A percentile compares a stretch with the other conserved stretches of the same genome.
Evolutionary conservation across 495 filamentous ascomycete species (phyloP).

Genomic region (Astrocystis sublimbata): DNA sequence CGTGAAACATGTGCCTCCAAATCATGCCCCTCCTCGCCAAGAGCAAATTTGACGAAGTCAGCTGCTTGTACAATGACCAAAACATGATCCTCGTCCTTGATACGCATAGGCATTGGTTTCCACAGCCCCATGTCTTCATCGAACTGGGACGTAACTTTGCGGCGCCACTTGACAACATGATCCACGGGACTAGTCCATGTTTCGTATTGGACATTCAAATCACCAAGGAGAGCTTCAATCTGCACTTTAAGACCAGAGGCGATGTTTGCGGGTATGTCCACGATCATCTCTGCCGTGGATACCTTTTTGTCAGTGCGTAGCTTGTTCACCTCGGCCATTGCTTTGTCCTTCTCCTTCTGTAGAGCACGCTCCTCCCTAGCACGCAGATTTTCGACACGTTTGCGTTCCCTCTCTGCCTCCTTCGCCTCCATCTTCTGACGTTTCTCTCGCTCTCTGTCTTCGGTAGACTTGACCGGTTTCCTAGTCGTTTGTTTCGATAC

Average conservation of each 20-base stretch:
- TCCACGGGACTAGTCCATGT: conserved; percentile 50
- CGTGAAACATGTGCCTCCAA: conserved; percentile 62
- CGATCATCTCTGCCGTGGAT: conserved; percentile 79
- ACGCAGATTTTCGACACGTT: conserved; percentile 53
- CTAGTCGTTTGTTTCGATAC: conserved; percentile 14
- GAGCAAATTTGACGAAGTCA: conserved; percentile 67
- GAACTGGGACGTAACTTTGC: conserved; percentile 65
- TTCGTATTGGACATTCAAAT: conserved; percentile 41
- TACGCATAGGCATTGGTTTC: conserved; percentile 61
- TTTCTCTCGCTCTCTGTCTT: conserved; percentile 38
- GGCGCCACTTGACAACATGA: conserved; percentile 71
- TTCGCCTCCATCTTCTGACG: conserved; percentile 41
- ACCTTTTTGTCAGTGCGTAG: conserved; percentile 74
- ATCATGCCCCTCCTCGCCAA: conserved; percentile 45
- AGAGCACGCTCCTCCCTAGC: conserved; percentile 59
- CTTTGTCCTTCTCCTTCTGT: conserved; percentile 67
- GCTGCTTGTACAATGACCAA: conserved; percentile 65
- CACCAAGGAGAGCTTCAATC: conserved; percentile 55
- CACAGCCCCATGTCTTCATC: conserved; percentile 63
- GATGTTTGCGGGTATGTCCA: conserved; percentile 65
- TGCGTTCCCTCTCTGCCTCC: conserved; percentile 58
- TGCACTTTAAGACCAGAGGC: conserved; percentile 55
- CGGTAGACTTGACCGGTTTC: conserved; percentile 30
- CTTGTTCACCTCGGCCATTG: conserved; percentile 75
- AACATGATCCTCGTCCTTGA: conserved; percentile 66